Percentiles rank a stretch among this genome's conserved stretches.
Evolutionary conservation across 176 grass and related monocot genomes (phyloP).

Genomic region (Rhynchospora breviuscula): DNA sequence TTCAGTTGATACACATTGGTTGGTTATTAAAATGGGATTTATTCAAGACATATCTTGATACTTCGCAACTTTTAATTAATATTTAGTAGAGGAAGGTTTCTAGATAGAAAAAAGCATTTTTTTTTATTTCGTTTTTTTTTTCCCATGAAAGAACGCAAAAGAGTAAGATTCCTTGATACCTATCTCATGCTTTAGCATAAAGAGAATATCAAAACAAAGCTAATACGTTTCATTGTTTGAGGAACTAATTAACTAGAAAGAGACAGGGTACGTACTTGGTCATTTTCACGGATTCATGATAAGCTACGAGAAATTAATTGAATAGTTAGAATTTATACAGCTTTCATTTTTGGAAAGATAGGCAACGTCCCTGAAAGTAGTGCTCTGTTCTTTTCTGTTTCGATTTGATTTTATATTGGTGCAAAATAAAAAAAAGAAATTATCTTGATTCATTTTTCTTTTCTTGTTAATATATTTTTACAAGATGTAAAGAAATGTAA

Average conservation of each 20-base stretch:
- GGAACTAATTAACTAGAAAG: background rate
- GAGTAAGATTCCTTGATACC: conserved; percentile 5
- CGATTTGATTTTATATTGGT: background rate
- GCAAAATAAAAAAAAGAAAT: background rate
- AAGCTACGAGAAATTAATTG: background rate
- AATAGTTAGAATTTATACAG: conserved; percentile 3
- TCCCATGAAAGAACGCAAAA: background rate
- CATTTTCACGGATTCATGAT: background rate
- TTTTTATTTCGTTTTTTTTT: background rate
- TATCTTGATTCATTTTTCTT: background rate
- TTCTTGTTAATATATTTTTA: background rate
- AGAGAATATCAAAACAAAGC: conserved; percentile 5
- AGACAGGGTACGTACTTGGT: background rate
- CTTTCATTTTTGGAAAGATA: background rate
- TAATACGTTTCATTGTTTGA: background rate
- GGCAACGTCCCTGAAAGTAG: background rate
- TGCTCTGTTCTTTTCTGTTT: background rate
- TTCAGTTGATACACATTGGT: background rate
- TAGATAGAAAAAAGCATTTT: background rate
- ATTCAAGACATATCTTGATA: background rate
- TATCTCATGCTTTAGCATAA: conserved; percentile 1
- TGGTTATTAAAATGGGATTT: background rate
- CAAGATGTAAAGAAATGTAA: background rate
- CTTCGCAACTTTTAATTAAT: background rate
- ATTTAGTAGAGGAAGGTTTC: background rate